Conservation (phyloP, 257 asterid species). For the Verbascum thapsus region DNA sequence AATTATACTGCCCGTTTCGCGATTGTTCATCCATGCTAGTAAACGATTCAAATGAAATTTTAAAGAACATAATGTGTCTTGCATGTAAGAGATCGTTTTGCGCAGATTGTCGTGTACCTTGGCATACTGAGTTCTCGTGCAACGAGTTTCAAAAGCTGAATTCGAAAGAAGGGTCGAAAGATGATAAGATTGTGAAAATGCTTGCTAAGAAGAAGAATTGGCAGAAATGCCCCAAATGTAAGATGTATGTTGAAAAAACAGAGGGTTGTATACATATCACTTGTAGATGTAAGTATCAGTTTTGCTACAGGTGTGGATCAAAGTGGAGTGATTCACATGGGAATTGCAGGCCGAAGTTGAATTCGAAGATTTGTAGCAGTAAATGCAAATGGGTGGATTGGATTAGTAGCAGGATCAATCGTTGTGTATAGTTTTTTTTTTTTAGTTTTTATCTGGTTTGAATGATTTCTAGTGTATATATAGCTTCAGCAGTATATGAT, state of each 20-base stretch:
- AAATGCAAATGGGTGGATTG: background rate
- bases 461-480: background rate
- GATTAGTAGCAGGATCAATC: too few relatives aligned
- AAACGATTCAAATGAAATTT: slow-evolving; percentile 39
- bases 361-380: background rate
- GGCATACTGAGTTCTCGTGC: slow-evolving; percentile 75
- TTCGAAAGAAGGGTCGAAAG: slow-evolving; percentile 34
- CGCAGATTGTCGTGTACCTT: slow-evolving; percentile 62
- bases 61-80: slow-evolving; percentile 38
- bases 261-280: slow-evolving; percentile 72
- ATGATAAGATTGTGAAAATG: slow-evolving; percentile 42
- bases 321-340: slow-evolving; percentile 53
- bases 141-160: slow-evolving; percentile 57
- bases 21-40: slow-evolving; percentile 67
- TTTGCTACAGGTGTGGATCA: slow-evolving; percentile 64
- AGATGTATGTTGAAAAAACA: slow-evolving; percentile 57
- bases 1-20: slow-evolving; percentile 60
- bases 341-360: slow-evolving; percentile 26
- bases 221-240: slow-evolving; percentile 77
- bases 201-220: slow-evolving; percentile 77
- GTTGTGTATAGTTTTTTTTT: background rate
- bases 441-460: background rate
- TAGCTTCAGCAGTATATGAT: background rate
- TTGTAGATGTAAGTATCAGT: slow-evolving; percentile 59
- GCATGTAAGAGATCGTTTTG: slow-evolving; percentile 62